Base-by-base conservation (phyloP, 1,284 basidiomycete genomes). In the Microbotryomycetes sp. region DNA sequence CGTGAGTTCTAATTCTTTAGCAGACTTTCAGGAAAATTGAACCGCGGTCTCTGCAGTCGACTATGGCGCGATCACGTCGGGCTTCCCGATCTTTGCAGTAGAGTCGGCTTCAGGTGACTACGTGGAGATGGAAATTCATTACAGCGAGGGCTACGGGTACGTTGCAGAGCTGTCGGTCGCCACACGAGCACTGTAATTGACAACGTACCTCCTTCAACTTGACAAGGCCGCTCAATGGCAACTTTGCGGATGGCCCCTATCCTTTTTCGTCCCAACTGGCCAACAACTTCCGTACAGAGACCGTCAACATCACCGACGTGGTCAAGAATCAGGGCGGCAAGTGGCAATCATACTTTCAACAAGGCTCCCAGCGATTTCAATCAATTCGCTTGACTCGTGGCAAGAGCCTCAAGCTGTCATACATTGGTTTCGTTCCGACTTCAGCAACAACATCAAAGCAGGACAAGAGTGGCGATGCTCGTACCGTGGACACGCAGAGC, bases 201-300 rank as follows among this genome's bases (percentile, higher is more conserved):
- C n/a, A n/a, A n/a, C n/a, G n/a, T n/a, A n/a, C n/a, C n/a, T n/a
- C n/a, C n/a, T n/a, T n/a, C n/a, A n/a, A n/a, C n/a, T n/a, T n/a
- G n/a, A 9, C 36, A 19, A 19, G 36, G 22, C 51, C 48, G 6
- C 52, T 60, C 7, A 29, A 28, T 7, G 32, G 15, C 22, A 31
- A 29, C 30, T 16, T 45, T 28, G 32, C 30, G 7, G 59, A 60
- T 48, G 59, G 59, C 2, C 59, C 59, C 22, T 60, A 36, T 48
- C 31, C 29, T 15, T 60, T 60, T 54, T 30, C 59, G 12, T 42
- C 23, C 59, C 47, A 36, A n/a, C 54, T 60, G 23, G 25, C 47
- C 7, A 45, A 32, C 53, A 42, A 32, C 16, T 60, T 60, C 32
- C 51, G 59, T 26, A 54, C 55, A 31, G 59, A 60, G 32, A 55